Base-by-base conservation (phyloP, 495 filamentous ascomycete genomes). In the Neurospora pannonica region DNA sequence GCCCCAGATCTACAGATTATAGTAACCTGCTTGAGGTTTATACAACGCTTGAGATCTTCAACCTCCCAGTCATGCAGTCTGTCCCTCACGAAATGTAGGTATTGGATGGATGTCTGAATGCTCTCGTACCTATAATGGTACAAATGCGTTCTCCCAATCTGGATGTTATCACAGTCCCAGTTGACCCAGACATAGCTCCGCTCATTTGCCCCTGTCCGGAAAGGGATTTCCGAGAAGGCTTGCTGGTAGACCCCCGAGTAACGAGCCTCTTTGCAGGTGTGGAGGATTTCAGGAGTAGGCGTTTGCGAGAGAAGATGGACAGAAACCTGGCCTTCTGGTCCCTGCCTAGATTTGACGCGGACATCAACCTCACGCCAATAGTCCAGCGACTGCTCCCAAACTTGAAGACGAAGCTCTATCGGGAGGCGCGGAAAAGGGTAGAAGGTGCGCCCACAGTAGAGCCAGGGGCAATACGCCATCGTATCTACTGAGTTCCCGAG, bases 311-410 rank as follows among this genome's bases (percentile, higher is more conserved):
- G 21, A 24, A 54, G 21, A 13, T 46, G 19, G 0, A 54, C 4
- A 54, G 10, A 5, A 28, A 2, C 0, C 4, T 9, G 0, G n/a
- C 21, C 10, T 13, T 5, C 21, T 0, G 21, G 19, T 9, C 0
- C 19, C 0, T n/a, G 5, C 19, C 42, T 3, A 0, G 2, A 10
- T 46, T 46, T 4, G 42, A 46, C 42, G 42, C 19, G 19, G n/a
- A 54, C 10, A 24, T 54, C 46, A 54, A 54, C 21, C 10, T 24
- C 46, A 28, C 46, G 46, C 0, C 21, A 9, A 24, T 24, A 5
- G 4, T 54, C 46, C 10, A 3, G 46, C 46, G 46, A 54, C n/a
- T 28, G 46, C 21, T 54, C 21, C n/a, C 46, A 54, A n/a, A 54
- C 21, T 28, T 13, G 46, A 1, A 28, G 46, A 28, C 24, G 48